phyloP scores from a whole-genome alignment of 345 rosid species.

The Cardamine occulta region DNA sequence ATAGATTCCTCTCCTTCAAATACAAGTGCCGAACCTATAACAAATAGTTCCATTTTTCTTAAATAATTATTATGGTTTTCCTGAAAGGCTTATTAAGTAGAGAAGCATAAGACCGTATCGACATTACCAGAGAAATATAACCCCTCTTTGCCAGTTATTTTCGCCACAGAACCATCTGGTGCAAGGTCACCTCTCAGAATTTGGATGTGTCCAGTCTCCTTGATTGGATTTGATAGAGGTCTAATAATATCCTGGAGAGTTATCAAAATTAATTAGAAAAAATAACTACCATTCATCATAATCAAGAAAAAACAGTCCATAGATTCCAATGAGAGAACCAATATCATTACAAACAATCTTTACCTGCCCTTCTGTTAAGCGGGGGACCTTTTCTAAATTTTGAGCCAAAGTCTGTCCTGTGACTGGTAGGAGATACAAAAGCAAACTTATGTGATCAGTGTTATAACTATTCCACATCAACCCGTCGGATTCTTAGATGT shows the following conservation, averaged over 20 bases:
- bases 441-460: slow-evolving; percentile 1
- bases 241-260: slow-evolving; percentile 70
- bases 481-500: background rate
- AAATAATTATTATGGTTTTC: background rate
- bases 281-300: slow-evolving; percentile 17
- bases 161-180: slow-evolving; percentile 98
- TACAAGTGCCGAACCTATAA: slow-evolving; percentile 93
- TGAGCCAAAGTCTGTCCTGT: slow-evolving; percentile 96
- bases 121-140: slow-evolving; percentile 80
- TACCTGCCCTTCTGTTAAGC: slow-evolving; percentile 84
- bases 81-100: background rate
- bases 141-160: slow-evolving; percentile 99
- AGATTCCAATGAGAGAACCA: background rate
- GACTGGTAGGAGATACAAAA: slow-evolving; percentile 50
- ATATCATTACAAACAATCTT: slow-evolving; percentile 16
- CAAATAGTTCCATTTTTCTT: slow-evolving; percentile 25
- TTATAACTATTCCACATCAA: slow-evolving; percentile 10
- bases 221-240: slow-evolving; percentile 82
- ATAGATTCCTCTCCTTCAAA: slow-evolving; percentile 98
- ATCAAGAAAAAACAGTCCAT: slow-evolving; percentile 8
- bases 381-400: slow-evolving; percentile 67
- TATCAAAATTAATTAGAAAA: background rate
- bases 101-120: background rate
- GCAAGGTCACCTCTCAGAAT: slow-evolving; percentile 89
- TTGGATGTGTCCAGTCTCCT: slow-evolving; percentile 95